Base-by-base conservation (phyloP, 306 rosid genomes). In the Corylus americana region DNA sequence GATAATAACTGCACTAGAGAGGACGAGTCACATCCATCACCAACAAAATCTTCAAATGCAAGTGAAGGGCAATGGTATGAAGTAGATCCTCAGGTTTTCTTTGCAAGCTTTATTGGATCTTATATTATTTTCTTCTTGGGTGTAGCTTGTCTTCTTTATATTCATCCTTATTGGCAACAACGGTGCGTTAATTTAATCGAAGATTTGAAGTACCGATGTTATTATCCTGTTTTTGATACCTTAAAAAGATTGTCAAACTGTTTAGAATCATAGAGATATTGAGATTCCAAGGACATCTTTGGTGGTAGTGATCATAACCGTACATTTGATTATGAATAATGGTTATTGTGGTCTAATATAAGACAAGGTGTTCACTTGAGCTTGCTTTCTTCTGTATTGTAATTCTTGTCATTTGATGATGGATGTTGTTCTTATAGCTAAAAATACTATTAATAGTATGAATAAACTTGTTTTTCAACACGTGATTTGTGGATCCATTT, bases 181-280 rank as follows among this genome's bases (percentile, higher is more conserved):
- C 0, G n/a, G 13, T 76, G 71, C 72, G 35, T 64, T 31, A 10
- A 48, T n/a, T 63, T 76, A 25, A 64, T 64, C 64, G 37, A 63
- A 11, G 45, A 64, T 64, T 14, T 7, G 3, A 8, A 29, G 18
- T 14, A 64, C 9, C 31, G 4, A 1, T 13, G 70, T 64, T 35
- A 64, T 64, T 64, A 59, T 64, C 10, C 14, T 49, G 49, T 14
- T 49, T 27, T 18, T 29, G 2, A 35, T 16, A 31, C 11, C 9
- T 8, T 14, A 7, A 16, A 37, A 29, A 27, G 42, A 37, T 35
- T 64, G 17, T 59, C 22, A 31, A 42, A 6, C 0, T 64, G 3
- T 14, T 22, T 22, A 22, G 22, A 13, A 35, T 1, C 6, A 13
- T 64, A 64, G 70, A 16, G 35, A n/a, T 31, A 7, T 29, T 11